These are phyloP conservation scores for Chernovozyma sophiae-reginae DNA, from an alignment of 1,139 yeast species.

Conservation along the genomic window DNA sequence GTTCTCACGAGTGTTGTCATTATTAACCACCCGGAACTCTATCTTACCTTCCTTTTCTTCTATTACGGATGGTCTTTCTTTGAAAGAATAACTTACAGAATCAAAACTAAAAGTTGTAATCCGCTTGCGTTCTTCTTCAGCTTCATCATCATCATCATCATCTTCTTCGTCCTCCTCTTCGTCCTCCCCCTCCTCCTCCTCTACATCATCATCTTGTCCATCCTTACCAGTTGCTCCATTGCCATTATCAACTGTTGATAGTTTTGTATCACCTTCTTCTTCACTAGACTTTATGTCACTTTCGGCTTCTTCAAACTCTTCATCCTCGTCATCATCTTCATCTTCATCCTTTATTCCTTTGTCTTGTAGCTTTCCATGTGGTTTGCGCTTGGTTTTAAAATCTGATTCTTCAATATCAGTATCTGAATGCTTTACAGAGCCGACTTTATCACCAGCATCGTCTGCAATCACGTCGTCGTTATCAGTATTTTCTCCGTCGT, in stretches of 20 bases:
- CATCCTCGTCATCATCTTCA: conserved; percentile 4
- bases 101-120: conserved; percentile 51
- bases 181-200: conserved; percentile 11
- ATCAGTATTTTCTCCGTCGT: conserved; percentile 11
- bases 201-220: conserved; percentile 18
- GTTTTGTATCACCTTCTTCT: conserved; percentile 8
- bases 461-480: conserved; percentile 11
- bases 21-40: conserved; percentile 93
- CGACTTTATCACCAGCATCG: conserved; percentile 16
- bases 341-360: conserved; percentile 2
- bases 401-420: conserved; percentile 15
- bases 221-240: conserved; percentile 32
- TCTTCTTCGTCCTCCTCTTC: conserved; percentile 31
- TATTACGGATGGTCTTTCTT: conserved; percentile 88
- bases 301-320: conserved; percentile 9
- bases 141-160: conserved; percentile 43
- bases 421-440: conserved; percentile 17
- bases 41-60: conserved; percentile 91
- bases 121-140: conserved; percentile 52
- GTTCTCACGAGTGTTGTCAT: conserved; percentile 83
- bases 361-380: conserved; percentile 1
- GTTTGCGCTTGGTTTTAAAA: conserved; percentile 4
- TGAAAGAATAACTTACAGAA: conserved; percentile 79
- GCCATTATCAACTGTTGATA: conserved; percentile 11
- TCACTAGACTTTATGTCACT: not conserved